A percentile compares a stretch with the other conserved stretches of the same genome.
phyloP scores from a whole-genome alignment of 2,329 filamentous ascomycete genomes.

The Clonostachys solani region DNA sequence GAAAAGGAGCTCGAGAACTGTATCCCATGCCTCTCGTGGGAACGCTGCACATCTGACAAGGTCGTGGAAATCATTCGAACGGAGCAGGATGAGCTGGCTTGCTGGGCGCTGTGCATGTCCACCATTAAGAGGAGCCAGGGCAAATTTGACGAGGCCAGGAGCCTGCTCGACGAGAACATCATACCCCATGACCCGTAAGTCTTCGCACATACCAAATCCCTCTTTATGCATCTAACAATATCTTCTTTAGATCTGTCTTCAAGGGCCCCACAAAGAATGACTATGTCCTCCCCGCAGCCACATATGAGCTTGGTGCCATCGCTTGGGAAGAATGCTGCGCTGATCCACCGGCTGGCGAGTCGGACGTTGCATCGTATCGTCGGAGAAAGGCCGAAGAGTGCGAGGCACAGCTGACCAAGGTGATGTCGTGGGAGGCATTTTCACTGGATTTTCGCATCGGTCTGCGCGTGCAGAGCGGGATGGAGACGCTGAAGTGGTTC shows the following conservation, averaged over 20 bases:
- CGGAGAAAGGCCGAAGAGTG: constrained; percentile 54
- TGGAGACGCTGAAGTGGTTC: constrained; percentile 60
- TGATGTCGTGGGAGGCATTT: constrained; percentile 66
- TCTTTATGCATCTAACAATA: too few species aligned
- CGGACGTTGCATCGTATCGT: constrained; percentile 20
- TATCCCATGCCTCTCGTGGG: constrained; percentile 59
- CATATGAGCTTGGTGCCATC: constrained; percentile 83
- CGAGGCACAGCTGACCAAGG: constrained; percentile 60
- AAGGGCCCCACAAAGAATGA: constrained; percentile 62
- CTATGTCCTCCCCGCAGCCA: constrained; percentile 67
- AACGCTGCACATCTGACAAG: constrained; percentile 48
- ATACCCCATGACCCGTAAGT: constrained; percentile 58
- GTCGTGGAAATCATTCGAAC: constrained; percentile 40
- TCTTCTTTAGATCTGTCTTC: constrained; percentile 38
- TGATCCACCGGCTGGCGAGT: constrained; percentile 20
- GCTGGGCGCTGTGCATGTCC: constrained; percentile 62
- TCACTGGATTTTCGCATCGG: constrained; percentile 72
- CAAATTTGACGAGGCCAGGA: constrained; percentile 59
- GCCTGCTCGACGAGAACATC: constrained; percentile 59
- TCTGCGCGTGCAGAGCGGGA: constrained; percentile 66
- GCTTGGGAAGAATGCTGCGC: constrained; percentile 67
- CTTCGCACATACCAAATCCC: not conserved
- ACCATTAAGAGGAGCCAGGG: constrained; percentile 62
- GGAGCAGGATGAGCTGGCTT: constrained; percentile 56
- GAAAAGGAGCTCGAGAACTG: constrained; percentile 59